Evolutionary conservation across 352 stramenopile genomes (phyloP), one percentile per base, ranked within the genome.

Genomic region (Nothophytophthora sp.): DNA sequence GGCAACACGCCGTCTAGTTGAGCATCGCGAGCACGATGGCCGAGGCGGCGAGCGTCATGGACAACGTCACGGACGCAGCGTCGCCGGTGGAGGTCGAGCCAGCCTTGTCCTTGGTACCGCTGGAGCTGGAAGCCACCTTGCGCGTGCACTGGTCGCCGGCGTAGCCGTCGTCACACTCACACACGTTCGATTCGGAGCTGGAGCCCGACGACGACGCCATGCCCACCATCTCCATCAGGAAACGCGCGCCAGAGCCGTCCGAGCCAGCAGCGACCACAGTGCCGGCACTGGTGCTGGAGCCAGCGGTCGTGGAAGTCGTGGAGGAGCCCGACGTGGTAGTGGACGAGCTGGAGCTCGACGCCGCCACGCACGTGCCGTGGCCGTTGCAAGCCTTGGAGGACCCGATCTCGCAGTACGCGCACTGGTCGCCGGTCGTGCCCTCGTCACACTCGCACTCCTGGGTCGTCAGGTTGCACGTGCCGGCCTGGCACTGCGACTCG

Each of bases 371-470:
- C 37, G 46, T 77, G 45, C 81, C 81, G 42, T 85, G 60, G 45
- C 65, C 70, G 49, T 75, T 78, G 68, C 81, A 92, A 18, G 78
- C 73, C 52, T 72, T 76, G 16, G 60, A 52, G 5, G 70, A 85
- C 7, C 27, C 47, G 0, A 74, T 68, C 60, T 92, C 78, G 36
- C 81, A 92, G 50, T 84, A 67, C 6, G 78, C 64, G 39, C 81
- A 92, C 62, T 92, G 78, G 64, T 86, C 50, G 24, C 81, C 81
- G 0, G 66, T 83, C 7, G 79, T 92, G 27, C 81, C 81, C 3
- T 29, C 50, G 15, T 71, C 62, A 48, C 81, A 92, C 57, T 86
- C 64, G 55, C 81, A 92, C 62, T 86, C 47, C 56, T 89, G 63
- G 6, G 63, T 81, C 0, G 10, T 50, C 28, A 90, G 67, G 66